Evolutionary conservation across 345 rosid genomes (phyloP).

Genomic region (Acer yangbiense): DNA sequence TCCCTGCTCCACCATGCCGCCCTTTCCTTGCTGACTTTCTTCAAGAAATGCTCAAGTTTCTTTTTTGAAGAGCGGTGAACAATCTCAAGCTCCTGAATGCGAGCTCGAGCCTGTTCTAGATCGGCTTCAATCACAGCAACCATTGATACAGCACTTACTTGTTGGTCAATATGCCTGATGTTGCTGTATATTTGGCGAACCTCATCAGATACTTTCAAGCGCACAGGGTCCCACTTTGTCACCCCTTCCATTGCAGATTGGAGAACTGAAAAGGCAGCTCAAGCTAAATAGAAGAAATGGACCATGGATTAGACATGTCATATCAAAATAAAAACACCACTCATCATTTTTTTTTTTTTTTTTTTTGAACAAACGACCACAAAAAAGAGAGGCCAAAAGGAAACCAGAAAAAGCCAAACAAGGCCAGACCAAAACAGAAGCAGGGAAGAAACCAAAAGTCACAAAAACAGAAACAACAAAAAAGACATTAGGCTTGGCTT

Average conservation of each 20-base stretch:
- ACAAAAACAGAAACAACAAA: too few relatives aligned
- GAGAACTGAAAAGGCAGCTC: slow-evolving; percentile 53
- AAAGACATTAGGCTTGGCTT: too few relatives aligned
- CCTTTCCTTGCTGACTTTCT: slow-evolving; percentile 82
- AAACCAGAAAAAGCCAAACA: too few relatives aligned
- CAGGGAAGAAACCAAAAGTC: too few relatives aligned
- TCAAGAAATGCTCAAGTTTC: slow-evolving; percentile 84
- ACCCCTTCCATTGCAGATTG: slow-evolving; percentile 68
- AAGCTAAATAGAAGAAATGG: slow-evolving; percentile 38
- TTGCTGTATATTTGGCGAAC: slow-evolving; percentile 46
- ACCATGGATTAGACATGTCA: slow-evolving; percentile 12
- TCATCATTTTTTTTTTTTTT: too few relatives aligned
- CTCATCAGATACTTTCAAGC: slow-evolving; percentile 48
- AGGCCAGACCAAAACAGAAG: too few relatives aligned
- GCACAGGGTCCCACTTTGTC: slow-evolving; percentile 81
- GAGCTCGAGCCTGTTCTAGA: slow-evolving; percentile 43
- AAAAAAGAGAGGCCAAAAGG: too few relatives aligned
- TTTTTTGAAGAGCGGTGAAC: slow-evolving; percentile 69
- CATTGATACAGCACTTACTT: slow-evolving; percentile 58
- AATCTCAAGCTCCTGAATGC: slow-evolving; percentile 62
- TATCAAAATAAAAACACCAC: background rate
- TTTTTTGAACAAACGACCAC: too few relatives aligned
- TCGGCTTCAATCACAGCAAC: slow-evolving; percentile 47
- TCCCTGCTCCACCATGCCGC: slow-evolving; percentile 80
- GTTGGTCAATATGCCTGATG: slow-evolving; percentile 50